These are phyloP conservation scores for Beauveria sp. DNA, from an alignment of 2,329 filamentous ascomycete genomes.

Conservation along the genomic window DNA sequence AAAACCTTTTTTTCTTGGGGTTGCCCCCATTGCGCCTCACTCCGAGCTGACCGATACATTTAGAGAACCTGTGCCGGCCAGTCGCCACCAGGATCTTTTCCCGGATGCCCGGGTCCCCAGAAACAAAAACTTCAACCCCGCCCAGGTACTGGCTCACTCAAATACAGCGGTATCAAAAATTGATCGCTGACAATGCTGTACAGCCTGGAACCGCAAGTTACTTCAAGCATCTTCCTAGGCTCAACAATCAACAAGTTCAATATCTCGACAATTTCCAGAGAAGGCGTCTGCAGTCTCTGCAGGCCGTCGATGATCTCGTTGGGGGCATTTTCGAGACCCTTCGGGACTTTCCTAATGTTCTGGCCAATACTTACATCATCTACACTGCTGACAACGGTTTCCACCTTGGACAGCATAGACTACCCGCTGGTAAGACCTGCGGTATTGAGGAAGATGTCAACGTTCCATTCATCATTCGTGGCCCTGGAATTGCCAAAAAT, in stretches of 20 bases:
- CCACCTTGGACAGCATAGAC: constrained; percentile 45
- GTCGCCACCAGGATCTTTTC: constrained; percentile 55
- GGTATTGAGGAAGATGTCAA: constrained; percentile 45
- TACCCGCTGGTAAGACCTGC: constrained; percentile 43
- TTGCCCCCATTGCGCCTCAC: constrained; percentile 39
- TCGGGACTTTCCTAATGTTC: constrained; percentile 20
- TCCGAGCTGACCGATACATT: constrained; percentile 35
- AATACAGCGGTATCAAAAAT: background rate
- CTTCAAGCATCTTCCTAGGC: constrained; percentile 31
- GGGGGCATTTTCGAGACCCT: constrained; percentile 29
- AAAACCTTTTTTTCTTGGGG: constrained; percentile 47
- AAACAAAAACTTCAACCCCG: constrained; percentile 59
- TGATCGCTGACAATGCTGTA: background rate
- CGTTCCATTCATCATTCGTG: constrained; percentile 42
- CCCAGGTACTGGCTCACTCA: constrained; percentile 6
- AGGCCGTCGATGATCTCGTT: constrained; percentile 39
- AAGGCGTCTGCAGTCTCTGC: constrained; percentile 33
- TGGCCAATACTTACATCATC: constrained; percentile 42
- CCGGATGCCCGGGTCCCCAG: constrained; percentile 50
- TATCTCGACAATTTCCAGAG: constrained; percentile 34
- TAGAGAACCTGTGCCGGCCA: constrained; percentile 31
- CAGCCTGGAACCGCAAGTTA: constrained; percentile 34
- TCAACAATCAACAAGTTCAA: constrained; percentile 23
- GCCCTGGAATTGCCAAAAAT: constrained; percentile 36
- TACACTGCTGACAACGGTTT: constrained; percentile 47